These are phyloP conservation scores for Pelargonium australe DNA, from an alignment of 441 rosid species.

Conservation along the genomic window DNA sequence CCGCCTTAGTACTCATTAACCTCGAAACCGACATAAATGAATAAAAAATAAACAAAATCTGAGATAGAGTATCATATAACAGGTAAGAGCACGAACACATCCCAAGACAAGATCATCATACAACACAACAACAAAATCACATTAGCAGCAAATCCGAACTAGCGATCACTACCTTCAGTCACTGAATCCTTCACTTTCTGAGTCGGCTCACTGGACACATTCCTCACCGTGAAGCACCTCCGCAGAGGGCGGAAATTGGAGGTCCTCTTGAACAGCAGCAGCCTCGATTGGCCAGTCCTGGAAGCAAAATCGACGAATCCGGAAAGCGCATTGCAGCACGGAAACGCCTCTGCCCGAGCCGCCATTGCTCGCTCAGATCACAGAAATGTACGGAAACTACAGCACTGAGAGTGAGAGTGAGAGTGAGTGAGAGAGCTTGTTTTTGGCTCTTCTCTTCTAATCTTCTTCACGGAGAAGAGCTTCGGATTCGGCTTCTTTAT, in stretches of 20 bases:
- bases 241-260: neutral
- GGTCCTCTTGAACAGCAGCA: conserved; percentile 3
- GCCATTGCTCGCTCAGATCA: neutral
- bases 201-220: neutral
- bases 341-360: neutral
- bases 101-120: no score
- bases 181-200: no score
- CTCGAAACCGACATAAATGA: neutral
- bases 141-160: neutral
- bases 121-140: no score
- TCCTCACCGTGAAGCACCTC: conserved; percentile 2
- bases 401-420: no score
- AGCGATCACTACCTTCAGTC: neutral
- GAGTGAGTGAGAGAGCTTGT: no score
- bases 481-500: no score
- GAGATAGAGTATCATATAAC: no score
- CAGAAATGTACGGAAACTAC: no score
- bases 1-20: neutral
- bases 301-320: neutral
- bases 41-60: no score
- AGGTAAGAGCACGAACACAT: no score
- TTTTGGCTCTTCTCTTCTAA: no score
- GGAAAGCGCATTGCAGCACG: conserved; percentile 1
- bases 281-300: neutral
- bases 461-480: no score